Conservation (phyloP, 2,329 filamentous ascomycete species). For the Passalora sequoiae region DNA sequence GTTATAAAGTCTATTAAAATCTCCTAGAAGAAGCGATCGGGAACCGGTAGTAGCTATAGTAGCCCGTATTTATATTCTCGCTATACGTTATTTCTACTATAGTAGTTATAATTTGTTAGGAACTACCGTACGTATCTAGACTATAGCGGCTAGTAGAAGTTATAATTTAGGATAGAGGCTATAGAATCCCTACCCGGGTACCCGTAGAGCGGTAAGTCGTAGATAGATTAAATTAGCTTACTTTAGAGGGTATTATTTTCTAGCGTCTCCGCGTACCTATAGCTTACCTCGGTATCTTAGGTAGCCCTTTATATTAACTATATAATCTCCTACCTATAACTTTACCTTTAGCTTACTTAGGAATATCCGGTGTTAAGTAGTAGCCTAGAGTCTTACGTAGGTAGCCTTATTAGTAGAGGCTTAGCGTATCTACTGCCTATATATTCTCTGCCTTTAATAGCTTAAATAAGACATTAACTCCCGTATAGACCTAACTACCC, state of each 20-base stretch:
- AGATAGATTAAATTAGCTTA: neutral
- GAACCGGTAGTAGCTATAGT: neutral
- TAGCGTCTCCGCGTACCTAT: neutral
- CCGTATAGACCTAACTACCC: too few species aligned
- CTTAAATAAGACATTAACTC: too few species aligned
- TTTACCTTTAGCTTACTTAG: too few species aligned
- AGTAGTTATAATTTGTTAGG: too few species aligned
- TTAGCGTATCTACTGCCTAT: too few species aligned
- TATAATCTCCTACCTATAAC: neutral
- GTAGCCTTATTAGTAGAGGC: too few species aligned
- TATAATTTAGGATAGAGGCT: neutral
- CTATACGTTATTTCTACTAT: too few species aligned
- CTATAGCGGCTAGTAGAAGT: neutral
- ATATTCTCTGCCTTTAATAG: too few species aligned
- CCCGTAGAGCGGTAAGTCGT: neutral
- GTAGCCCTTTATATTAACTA: neutral
- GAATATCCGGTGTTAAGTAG: too few species aligned
- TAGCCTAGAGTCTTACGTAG: too few species aligned
- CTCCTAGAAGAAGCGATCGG: too few species aligned
- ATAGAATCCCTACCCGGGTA: neutral
- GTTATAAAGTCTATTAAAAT: neutral
- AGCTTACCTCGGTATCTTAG: too few species aligned
- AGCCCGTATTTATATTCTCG: neutral
- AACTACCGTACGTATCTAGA: neutral
- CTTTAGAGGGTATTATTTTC: neutral